These are phyloP conservation scores for Boletus reticulatus DNA, from an alignment of 768 basidiomycete species.

Conservation along the genomic window DNA sequence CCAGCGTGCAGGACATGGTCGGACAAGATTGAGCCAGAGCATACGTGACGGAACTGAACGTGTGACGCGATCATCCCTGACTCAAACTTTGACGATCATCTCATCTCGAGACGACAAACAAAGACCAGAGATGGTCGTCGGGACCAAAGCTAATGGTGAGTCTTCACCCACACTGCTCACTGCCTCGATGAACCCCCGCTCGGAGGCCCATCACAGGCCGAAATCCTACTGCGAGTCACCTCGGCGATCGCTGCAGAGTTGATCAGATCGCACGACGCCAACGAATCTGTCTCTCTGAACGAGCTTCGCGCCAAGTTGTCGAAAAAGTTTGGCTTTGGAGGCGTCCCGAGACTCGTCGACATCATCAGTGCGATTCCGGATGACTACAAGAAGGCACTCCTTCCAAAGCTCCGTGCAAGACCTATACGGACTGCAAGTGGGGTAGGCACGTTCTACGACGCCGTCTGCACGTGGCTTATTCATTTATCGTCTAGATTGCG, in stretches of 20 bases:
- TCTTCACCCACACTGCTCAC: neutral
- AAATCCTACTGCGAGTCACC: conserved; percentile 84
- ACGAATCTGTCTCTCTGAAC: conserved; percentile 80
- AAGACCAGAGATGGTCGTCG: conserved; percentile 35
- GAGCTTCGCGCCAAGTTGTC: conserved; percentile 83
- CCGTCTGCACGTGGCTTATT: neutral
- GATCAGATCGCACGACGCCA: conserved; percentile 81
- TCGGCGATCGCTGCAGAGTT: conserved; percentile 94
- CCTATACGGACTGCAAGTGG: conserved; percentile 97
- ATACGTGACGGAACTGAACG: conserved; percentile 2
- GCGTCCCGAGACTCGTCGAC: conserved; percentile 91
- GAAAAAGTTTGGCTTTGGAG: conserved; percentile 85
- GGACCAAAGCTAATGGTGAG: conserved; percentile 39
- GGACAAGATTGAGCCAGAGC: conserved; percentile 10
- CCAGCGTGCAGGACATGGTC: conserved; percentile 8
- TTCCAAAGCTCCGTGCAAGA: conserved; percentile 88
- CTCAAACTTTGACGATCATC: neutral
- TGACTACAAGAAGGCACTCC: conserved; percentile 88
- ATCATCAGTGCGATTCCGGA: conserved; percentile 98
- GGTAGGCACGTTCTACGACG: conserved; percentile 42
- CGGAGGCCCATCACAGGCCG: conserved; percentile 82
- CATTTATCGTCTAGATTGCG: conserved; percentile 62
- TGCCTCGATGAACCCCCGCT: neutral
- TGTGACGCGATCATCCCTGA: neutral
- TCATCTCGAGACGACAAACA: no score